A percentile compares a stretch with the other conserved stretches of the same genome.
These are phyloP conservation scores for Dichotomopilus funicola DNA, from an alignment of 2,329 filamentous ascomycete species.

Conservation along the genomic window DNA sequence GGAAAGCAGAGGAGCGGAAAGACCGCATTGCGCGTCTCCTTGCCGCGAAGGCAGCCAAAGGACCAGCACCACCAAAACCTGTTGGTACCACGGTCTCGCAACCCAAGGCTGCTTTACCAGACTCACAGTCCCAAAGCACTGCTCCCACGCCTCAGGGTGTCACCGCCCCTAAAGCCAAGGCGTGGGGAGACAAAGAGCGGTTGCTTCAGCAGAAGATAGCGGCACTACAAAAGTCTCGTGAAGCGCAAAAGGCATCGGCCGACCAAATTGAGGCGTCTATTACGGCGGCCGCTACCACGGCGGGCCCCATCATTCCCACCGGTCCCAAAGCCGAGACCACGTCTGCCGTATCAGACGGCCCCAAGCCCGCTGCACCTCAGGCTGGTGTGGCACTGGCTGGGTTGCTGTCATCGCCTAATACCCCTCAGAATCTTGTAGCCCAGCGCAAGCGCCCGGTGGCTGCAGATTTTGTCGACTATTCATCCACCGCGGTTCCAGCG, in stretches of 20 bases:
- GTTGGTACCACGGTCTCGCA: too few relatives aligned
- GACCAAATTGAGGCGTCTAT: slow-evolving; percentile 8
- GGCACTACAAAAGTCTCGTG: slow-evolving; percentile 56
- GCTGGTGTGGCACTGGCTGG: slow-evolving; percentile 12
- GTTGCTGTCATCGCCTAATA: slow-evolving; percentile 17
- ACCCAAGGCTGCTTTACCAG: slow-evolving; percentile 9
- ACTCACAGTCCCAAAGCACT: slow-evolving; percentile 15
- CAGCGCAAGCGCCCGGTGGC: slow-evolving; percentile 48
- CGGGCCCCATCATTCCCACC: not conserved
- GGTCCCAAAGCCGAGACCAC: slow-evolving; percentile 2
- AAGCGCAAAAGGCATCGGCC: slow-evolving; percentile 33
- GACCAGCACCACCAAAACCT: slow-evolving; percentile 14
- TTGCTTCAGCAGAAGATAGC: slow-evolving; percentile 73
- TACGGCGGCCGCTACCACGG: not conserved
- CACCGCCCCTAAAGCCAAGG: slow-evolving; percentile 31
- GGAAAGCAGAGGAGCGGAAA: slow-evolving; percentile 57
- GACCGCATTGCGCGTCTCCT: slow-evolving; percentile 71
- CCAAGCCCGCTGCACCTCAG: slow-evolving; percentile 2
- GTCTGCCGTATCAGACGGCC: not conserved
- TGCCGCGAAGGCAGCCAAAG: slow-evolving; percentile 62
- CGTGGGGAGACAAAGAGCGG: slow-evolving; percentile 63
- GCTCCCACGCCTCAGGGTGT: slow-evolving; percentile 7
- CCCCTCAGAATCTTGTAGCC: slow-evolving; percentile 17
- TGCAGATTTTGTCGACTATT: slow-evolving; percentile 60
- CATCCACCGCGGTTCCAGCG: slow-evolving; percentile 31